Percentiles rank a stretch among this genome's conserved stretches.
phyloP scores from a whole-genome alignment of 768 basidiomycete genomes.

The Xerocomellus dryophilus region DNA sequence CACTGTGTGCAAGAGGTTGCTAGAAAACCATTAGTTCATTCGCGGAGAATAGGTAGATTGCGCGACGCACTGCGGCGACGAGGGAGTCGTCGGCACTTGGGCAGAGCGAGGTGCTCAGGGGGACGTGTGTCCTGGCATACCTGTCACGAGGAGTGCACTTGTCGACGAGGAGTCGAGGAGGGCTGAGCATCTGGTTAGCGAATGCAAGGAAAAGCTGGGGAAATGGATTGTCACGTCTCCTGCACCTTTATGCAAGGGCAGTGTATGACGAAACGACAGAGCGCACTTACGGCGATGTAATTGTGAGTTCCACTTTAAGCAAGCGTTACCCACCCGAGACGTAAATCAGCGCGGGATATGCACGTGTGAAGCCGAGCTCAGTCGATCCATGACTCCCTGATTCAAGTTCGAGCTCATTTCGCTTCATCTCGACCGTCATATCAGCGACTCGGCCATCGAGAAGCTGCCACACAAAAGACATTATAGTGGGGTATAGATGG shows the following conservation, averaged over 20 bases:
- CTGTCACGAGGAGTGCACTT: constrained; percentile 35
- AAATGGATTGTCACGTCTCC: constrained; percentile 1
- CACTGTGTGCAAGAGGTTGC: constrained; percentile 12
- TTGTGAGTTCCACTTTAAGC: constrained; percentile 15
- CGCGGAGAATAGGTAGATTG: background rate
- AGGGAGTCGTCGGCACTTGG: constrained; percentile 30
- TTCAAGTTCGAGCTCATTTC: constrained; percentile 14
- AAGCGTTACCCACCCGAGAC: constrained; percentile 16
- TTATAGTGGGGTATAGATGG: constrained; percentile 22
- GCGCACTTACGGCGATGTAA: constrained; percentile 14
- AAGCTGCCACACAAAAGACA: constrained; percentile 8
- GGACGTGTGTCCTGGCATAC: constrained; percentile 32
- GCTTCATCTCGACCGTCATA: constrained; percentile 18
- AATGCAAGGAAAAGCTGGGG: background rate
- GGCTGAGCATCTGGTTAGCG: constrained; percentile 14
- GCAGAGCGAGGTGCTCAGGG: constrained; percentile 26
- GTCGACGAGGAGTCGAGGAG: constrained; percentile 31
- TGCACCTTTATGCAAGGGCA: constrained; percentile 22
- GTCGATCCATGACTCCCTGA: constrained; percentile 4
- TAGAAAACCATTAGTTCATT: constrained; percentile 5
- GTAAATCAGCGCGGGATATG: constrained; percentile 22
- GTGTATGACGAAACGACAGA: constrained; percentile 12
- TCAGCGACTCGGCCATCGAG: constrained; percentile 13
- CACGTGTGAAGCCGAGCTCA: constrained; percentile 10
- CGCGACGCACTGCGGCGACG: constrained; percentile 19